phyloP scores from a whole-genome alignment of 345 rosid species.

The Schrenkiella parvula region DNA sequence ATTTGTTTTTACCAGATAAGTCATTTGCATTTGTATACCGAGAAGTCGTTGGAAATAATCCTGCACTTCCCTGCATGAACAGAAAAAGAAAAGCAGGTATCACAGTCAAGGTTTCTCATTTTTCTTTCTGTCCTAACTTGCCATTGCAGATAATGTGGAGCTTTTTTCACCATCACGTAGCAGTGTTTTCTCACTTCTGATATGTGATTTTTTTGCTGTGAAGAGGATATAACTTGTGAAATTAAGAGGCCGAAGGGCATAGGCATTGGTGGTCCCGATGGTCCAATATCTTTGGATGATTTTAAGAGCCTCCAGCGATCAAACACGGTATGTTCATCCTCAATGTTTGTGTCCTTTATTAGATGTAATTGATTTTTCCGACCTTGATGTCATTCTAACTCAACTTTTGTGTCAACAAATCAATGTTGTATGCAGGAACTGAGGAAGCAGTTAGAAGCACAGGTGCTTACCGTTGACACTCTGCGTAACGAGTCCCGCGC shows the following conservation, averaged over 20 bases:
- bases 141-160: not conserved
- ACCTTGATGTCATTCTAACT: constrained; percentile 6
- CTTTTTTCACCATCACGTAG: not conserved
- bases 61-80: constrained; percentile 30
- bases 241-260: constrained; percentile 77
- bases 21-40: constrained; percentile 88
- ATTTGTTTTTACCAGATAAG: constrained; percentile 44
- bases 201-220: constrained; percentile 15
- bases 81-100: constrained; percentile 81
- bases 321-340: constrained; percentile 52
- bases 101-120: not conserved
- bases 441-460: constrained; percentile 86
- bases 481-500: constrained; percentile 63
- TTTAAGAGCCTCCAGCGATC: constrained; percentile 94
- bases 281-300: constrained; percentile 95
- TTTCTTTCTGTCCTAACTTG: not conserved
- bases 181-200: constrained; percentile 8
- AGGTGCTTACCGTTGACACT: constrained; percentile 64
- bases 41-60: constrained; percentile 42
- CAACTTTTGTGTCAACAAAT: not conserved
- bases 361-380: not conserved
- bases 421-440: constrained; percentile 57
- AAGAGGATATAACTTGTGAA: constrained; percentile 63
- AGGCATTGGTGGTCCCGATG: constrained; percentile 93
- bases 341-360: not conserved